Percentiles rank a stretch among this genome's conserved stretches.
Conservation (phyloP, 2,329 filamentous ascomycete species). For the Chaetomiaceae sp. region DNA sequence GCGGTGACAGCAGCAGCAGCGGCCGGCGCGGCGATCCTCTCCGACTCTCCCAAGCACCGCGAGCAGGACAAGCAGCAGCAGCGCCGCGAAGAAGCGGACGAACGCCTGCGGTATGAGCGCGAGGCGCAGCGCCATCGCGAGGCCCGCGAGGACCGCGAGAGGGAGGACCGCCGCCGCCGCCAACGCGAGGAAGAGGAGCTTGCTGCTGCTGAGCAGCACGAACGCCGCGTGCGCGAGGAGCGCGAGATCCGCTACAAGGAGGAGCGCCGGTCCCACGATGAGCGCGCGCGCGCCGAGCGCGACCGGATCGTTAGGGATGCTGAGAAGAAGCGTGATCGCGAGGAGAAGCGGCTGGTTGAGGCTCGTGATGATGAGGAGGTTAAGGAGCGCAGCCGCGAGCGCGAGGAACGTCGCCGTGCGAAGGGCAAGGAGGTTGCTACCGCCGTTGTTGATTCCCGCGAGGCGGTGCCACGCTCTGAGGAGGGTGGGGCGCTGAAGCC, state of each 20-base stretch:
- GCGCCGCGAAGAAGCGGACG: no score
- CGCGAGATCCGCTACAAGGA: conserved; percentile 26
- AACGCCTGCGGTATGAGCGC: conserved; percentile 21
- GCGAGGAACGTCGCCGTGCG: conserved; percentile 21
- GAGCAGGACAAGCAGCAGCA: no score
- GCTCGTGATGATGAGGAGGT: conserved; percentile 21
- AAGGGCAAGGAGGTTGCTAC: conserved; percentile 21
- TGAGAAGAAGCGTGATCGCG: conserved; percentile 31
- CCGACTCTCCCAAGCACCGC: conserved; percentile 32
- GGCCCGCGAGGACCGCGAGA: conserved; percentile 20
- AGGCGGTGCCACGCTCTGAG: conserved; percentile 5
- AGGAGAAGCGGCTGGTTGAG: conserved; percentile 24
- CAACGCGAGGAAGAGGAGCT: conserved; percentile 20
- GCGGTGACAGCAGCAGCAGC: conserved; percentile 36
- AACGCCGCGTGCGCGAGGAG: conserved; percentile 25
- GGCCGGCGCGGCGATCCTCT: conserved; percentile 15
- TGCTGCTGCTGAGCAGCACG: conserved; percentile 15
- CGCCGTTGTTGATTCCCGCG: conserved; percentile 20
- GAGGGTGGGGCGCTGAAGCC: conserved; percentile 8
- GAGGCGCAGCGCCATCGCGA: conserved; percentile 25
- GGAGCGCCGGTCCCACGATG: conserved; percentile 23
- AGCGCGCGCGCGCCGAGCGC: conserved; percentile 15
- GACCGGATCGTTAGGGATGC: conserved; percentile 8
- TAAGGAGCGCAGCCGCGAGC: conserved; percentile 21
- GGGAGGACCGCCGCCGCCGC: conserved; percentile 23